A percentile compares a stretch with the other conserved stretches of the same genome.
These are phyloP conservation scores for Ananas comosus DNA, from an alignment of 176 grass and related monocot species.

Conservation along the genomic window DNA sequence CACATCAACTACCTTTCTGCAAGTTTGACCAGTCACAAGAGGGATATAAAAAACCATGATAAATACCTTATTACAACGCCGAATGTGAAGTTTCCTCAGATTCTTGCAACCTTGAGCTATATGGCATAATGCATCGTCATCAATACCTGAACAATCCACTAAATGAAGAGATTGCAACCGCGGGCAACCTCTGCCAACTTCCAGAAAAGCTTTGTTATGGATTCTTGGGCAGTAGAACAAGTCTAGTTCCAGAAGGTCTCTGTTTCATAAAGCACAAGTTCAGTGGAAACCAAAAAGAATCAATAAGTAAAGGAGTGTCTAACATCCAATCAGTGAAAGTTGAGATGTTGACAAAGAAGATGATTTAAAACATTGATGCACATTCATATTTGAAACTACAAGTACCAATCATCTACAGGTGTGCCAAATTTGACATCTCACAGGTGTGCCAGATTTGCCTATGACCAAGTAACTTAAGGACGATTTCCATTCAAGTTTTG, in stretches of 20 bases:
- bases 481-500: too few relatives aligned
- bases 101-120: conserved; percentile 77
- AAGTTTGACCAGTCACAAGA: background rate
- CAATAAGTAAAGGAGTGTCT: background rate
- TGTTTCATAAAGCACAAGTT: conserved; percentile 29
- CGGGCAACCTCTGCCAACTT: conserved; percentile 77
- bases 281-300: background rate
- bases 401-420: too few relatives aligned
- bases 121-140: conserved; percentile 70
- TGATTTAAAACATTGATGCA: too few relatives aligned
- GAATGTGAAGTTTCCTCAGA: conserved; percentile 65
- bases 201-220: conserved; percentile 64
- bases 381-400: too few relatives aligned
- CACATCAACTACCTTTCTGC: background rate
- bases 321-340: too few relatives aligned
- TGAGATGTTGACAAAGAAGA: too few relatives aligned
- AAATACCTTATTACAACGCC: conserved; percentile 73
- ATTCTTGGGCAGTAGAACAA: conserved; percentile 80
- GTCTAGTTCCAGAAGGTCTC: conserved; percentile 65
- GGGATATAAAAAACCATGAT: background rate
- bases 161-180: conserved; percentile 61
- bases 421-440: too few relatives aligned
- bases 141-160: conserved; percentile 60
- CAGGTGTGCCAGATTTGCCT: too few relatives aligned
- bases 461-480: too few relatives aligned